These are phyloP conservation scores for Lepiota brunneoincarnata DNA, from an alignment of 768 basidiomycete species.

Conservation along the genomic window DNA sequence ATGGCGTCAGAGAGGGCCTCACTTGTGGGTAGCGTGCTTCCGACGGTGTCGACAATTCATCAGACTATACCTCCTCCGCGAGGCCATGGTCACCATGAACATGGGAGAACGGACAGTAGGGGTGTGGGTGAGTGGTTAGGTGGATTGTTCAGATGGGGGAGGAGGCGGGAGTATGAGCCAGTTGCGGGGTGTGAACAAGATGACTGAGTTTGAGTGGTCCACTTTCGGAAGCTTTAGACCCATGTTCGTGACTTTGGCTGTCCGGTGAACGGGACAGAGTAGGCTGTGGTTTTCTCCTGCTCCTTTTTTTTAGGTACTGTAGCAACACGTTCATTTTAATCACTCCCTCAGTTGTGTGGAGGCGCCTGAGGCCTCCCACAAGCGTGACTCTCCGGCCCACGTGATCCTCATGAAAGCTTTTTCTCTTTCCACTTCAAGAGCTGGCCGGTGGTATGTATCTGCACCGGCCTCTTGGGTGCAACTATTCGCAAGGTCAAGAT, in stretches of 20 bases:
- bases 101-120: neutral
- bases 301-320: too few species aligned
- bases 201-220: constrained; percentile 9
- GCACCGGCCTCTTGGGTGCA: neutral
- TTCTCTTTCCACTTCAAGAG: constrained; percentile 16
- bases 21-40: neutral
- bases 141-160: constrained; percentile 42
- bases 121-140: constrained; percentile 37
- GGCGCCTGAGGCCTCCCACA: too few species aligned
- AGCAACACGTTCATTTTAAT: too few species aligned
- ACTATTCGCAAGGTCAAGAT: neutral
- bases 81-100: neutral
- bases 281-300: too few species aligned
- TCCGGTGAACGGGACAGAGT: too few species aligned
- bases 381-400: constrained; percentile 10
- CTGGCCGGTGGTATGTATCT: neutral
- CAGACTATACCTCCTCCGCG: constrained; percentile 23
- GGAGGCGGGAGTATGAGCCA: constrained; percentile 37
- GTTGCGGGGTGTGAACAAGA: constrained; percentile 37
- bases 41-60: constrained; percentile 22
- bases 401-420: constrained; percentile 24
- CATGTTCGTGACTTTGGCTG: too few species aligned
- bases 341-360: too few species aligned
- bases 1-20: constrained; percentile 31
- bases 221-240: neutral